These are phyloP conservation scores for Paramecium bursaria DNA, from an alignment of 73 alveolate genomes.

Conservation along the genomic window DNA sequence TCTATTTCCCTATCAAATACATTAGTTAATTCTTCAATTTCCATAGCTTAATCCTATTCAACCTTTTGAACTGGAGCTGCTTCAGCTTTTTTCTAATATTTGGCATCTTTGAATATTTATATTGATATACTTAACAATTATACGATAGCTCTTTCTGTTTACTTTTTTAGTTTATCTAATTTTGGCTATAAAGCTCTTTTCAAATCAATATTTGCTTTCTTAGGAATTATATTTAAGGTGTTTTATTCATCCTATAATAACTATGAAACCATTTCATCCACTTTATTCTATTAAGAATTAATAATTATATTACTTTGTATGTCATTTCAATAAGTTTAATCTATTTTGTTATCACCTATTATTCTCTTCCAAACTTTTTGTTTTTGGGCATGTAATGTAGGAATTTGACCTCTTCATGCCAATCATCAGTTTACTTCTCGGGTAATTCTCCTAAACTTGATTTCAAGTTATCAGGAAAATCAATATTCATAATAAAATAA, in stretches of 20 bases:
- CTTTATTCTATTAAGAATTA: conserved; percentile 19
- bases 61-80: conserved; percentile 56
- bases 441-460: conserved; percentile 10
- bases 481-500: not conserved
- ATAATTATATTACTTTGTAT: not conserved
- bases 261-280: conserved; percentile 12
- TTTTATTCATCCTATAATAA: conserved; percentile 31
- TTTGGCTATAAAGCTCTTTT: conserved; percentile 48
- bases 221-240: conserved; percentile 42
- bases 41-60: conserved; percentile 11
- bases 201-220: conserved; percentile 53
- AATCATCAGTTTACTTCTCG: not conserved
- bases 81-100: no score
- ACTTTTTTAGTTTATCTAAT: conserved; percentile 44
- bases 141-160: conserved; percentile 47
- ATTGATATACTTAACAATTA: conserved; percentile 25
- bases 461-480: conserved; percentile 52
- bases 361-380: conserved; percentile 42
- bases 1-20: conserved; percentile 7
- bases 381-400: conserved; percentile 36
- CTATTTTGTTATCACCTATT: conserved; percentile 32
- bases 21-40: conserved; percentile 29
- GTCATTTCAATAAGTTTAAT: conserved; percentile 49
- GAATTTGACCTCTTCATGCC: conserved; percentile 40
- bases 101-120: no score